Evolutionary conservation across 164 flowering plant species (phyloP).

Genomic region (Liriodendron chinense): DNA sequence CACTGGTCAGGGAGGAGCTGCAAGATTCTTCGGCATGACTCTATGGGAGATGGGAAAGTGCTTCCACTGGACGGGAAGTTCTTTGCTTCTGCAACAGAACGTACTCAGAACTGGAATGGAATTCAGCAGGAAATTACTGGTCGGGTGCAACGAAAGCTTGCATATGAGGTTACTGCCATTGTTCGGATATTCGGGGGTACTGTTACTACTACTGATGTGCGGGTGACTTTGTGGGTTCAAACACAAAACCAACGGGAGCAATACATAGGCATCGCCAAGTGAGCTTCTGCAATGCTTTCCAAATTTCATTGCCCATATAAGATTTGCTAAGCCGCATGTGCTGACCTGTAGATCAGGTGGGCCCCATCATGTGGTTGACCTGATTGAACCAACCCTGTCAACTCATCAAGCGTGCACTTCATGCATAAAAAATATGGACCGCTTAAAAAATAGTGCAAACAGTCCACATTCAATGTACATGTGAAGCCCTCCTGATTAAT

Average conservation of each 20-base stretch:
- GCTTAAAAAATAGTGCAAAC: not conserved
- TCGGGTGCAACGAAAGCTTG: constrained; percentile 72
- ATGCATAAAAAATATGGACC: not conserved
- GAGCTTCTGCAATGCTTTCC: constrained; percentile 19
- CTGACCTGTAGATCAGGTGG: not conserved
- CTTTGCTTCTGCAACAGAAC: constrained; percentile 80
- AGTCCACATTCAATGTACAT: too few relatives aligned
- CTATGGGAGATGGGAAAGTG: constrained; percentile 81
- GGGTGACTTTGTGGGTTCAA: constrained; percentile 83
- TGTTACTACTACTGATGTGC: constrained; percentile 43
- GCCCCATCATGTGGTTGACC: not conserved
- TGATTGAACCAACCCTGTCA: not conserved
- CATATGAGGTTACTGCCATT: constrained; percentile 61
- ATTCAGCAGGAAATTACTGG: constrained; percentile 93
- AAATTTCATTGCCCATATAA: not conserved
- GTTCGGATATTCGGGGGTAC: constrained; percentile 77
- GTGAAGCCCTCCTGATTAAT: too few relatives aligned
- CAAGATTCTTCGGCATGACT: constrained; percentile 60
- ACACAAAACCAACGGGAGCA: constrained; percentile 67
- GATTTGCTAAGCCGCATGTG: not conserved
- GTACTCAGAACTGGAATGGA: constrained; percentile 83
- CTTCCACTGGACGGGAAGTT: constrained; percentile 65
- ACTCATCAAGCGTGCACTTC: not conserved
- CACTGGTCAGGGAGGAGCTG: constrained; percentile 93
- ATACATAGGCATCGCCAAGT: constrained; percentile 80